A percentile compares a stretch with the other conserved stretches of the same genome.
Evolutionary conservation across 202 grass and related monocot genomes (phyloP).

Genomic region (Setaria italica): DNA sequence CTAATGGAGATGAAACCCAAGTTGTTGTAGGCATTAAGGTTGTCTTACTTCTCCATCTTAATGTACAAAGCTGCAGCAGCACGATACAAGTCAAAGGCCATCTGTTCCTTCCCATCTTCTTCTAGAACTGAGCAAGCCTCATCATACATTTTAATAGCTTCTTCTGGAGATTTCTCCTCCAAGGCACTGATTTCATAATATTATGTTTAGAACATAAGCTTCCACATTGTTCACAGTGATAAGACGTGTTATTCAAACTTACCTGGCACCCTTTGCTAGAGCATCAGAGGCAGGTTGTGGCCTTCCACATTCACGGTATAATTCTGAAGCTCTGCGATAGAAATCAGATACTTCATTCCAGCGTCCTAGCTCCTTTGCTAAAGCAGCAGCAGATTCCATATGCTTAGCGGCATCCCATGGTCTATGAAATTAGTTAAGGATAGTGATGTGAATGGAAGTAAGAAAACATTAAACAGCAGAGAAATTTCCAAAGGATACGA

Average conservation of each 20-base stretch:
- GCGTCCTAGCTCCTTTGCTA: constrained; percentile 87
- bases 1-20: too few relatives aligned
- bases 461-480: not conserved
- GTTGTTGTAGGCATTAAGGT: constrained; percentile 1
- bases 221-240: constrained; percentile 14
- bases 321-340: constrained; percentile 87
- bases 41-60: constrained; percentile 84
- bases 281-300: constrained; percentile 95
- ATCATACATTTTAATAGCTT: constrained; percentile 86
- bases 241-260: constrained; percentile 10
- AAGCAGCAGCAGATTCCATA: constrained; percentile 91
- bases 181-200: constrained; percentile 64
- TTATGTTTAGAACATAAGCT: constrained; percentile 38
- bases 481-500: constrained; percentile 71
- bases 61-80: constrained; percentile 69
- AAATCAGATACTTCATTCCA: constrained; percentile 92
- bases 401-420: constrained; percentile 99
- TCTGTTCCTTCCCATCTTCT: constrained; percentile 97
- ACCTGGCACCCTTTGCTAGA: constrained; percentile 95
- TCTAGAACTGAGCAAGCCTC: constrained; percentile 83
- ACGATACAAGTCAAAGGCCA: constrained; percentile 97
- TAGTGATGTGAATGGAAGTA: constrained; percentile 13
- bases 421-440: constrained; percentile 64
- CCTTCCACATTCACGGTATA: constrained; percentile 93
- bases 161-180: constrained; percentile 85